Base-by-base conservation (phyloP, 1,284 basidiomycete species). In the Ganoderma meredithae region DNA sequence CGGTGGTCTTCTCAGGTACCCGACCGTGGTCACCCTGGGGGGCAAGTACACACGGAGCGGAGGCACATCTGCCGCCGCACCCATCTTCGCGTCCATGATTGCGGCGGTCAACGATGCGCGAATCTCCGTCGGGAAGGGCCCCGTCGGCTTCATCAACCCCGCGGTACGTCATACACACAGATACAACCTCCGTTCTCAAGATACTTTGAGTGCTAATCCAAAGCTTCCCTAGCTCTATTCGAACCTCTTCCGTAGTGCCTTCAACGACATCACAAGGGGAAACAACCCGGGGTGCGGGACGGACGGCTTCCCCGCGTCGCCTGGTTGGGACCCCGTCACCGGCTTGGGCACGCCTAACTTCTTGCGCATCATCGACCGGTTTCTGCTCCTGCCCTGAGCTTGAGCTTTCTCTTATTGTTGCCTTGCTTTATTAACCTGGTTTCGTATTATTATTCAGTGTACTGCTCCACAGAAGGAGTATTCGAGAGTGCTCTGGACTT, bases 101-200 rank as follows among this genome's bases (percentile, higher is more conserved):
- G 80, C 87, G 0, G 81, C 90, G 69, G 78, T 91, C 61, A 92
- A 91, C 71, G 90, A 91, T 71, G 85, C 83, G 1, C 82, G 85
- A n/a, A 72, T 87, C 19, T 76, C 75, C 2, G 77, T 77, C 1
- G 82, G 83, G 0, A 82, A 82, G 70, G 66, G 80, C 4, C 62
- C 85, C 19, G 79, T 89, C 7, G 88, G 88, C 0, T 90, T 89
- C 77, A 78, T 90, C 61, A 90, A 90, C 74, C 88, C 87, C 10
- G 69, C 68, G 7, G 70, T 71, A 61, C 52, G 66, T 62, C 27
- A 15, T 53, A 13, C 13, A 36, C 9, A 36, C 36, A 1, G 9
- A 31, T 1, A 47, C 44, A 15, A 17, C 27, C 52, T 55, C 10
- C 31, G 25, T 27, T 55, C 27, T 27, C 25, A 33, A 33, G 5